Evolutionary conservation across 192 early-diverging fungal species (phyloP), one percentile per base, ranked within the genome.

Genomic region (Geranomyces michiganensis): DNA sequence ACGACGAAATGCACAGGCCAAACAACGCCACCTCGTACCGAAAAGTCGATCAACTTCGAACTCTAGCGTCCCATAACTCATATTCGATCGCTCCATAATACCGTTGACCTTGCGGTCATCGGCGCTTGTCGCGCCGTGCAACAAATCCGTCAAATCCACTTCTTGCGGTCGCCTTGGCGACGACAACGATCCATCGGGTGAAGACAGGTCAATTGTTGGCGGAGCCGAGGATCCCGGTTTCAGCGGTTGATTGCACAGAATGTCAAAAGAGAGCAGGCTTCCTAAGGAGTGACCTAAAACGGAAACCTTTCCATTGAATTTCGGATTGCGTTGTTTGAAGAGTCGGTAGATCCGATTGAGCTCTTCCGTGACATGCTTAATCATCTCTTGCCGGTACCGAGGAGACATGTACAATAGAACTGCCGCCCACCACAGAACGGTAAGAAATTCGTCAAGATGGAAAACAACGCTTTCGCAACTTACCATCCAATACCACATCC

Each of bases 391-490:
- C 31, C 91, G 85, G 63, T 91, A 93, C 72, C 76, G 85, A 3
- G 92, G 93, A 1, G 91, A 92, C 92, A 93, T 94, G 47, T 95
- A 95, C 24, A 93, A 75, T 9, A 92, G 78, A 2, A 94, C 90
- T 60, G 31, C 5, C 12, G 12, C 56, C 17, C 14, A 19, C 46
- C 46, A 47, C 10, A 76, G 46, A 14, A n/a, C n/a, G n/a, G n/a
- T n/a, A n/a, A n/a, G n/a, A n/a, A n/a, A n/a, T n/a, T 13, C 22
- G 12, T 32, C 0, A 8, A 68, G 17, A 12, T 15, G 31, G 32
- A 27, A 56, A 10, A 56, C 69, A 65, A 24, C 46, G 6, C n/a
- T 31, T 7, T 55, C 51, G 48, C 3, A 24, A 53, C 79, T 63
- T 79, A 92, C 91, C 87, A 76, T 95, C 93, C 79, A 93, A 78